Base-by-base conservation (phyloP, 2,329 filamentous ascomycete genomes). In the Stemphylium lycopersici region DNA sequence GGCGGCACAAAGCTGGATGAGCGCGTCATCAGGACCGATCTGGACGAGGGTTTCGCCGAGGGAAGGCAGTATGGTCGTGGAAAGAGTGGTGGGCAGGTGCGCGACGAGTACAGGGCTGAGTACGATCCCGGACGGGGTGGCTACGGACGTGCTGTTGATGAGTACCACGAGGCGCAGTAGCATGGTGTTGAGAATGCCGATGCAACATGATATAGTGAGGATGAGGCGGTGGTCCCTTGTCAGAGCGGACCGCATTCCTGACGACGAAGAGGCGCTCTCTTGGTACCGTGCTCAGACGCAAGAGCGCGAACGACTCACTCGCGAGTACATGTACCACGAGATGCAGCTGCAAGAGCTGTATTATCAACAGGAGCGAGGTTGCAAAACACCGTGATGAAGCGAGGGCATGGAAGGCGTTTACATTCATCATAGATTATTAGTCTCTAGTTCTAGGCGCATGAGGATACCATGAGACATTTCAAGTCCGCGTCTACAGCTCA, bases 1-100 rank as follows among this genome's bases (percentile, higher is more conserved):
- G 95, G 95, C 51, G 95, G 95, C 53, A 99, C 95, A 32, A 99
- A 99, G 81, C 85, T 99, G 40, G 95, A 99, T 76, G 95, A 99
- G 82, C 88, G 95, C 67, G 89, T 99, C 72, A 97, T 99, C 72
- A 85, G 95, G 56, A 96, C 93, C 20, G 95, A 99, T 79, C 78
- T 98, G 43, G 95, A 99, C 72, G 93, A 96, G 29, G 95, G 95
- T 2, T 99, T 99, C 67, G 87, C 93, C 65, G 95, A 99, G 80
- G 95, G 95, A 6, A 86, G 95, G 56, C 95, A 99, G 79, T 99
- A 97, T 75, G 95, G 92, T 59, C 87, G 93, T 48, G 93, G 93
- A 69, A 96, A 96, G 81, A 96, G 91, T 56, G 95, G 95, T 55
- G 95, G 95, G 4, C 95, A 99, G 79, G 95, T 99, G 59, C 87